phyloP scores from a whole-genome alignment of 2,329 filamentous ascomycete species.

The Sarocladiaceae sp. region DNA sequence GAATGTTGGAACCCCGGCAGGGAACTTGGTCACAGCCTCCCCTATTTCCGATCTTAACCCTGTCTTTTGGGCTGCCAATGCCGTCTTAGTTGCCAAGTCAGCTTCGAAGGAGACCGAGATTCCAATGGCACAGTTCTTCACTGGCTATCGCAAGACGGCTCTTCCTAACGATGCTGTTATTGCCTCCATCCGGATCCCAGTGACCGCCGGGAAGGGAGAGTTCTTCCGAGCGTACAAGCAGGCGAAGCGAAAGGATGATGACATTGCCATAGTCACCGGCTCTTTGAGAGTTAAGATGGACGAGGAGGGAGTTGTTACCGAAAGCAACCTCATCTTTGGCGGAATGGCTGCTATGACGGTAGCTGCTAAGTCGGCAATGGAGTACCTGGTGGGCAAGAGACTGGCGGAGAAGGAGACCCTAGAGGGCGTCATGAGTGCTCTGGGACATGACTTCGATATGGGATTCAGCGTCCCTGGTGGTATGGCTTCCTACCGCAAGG shows the following conservation, averaged over 20 bases:
- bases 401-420: slow-evolving; percentile 77
- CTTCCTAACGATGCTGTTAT: slow-evolving; percentile 78
- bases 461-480: slow-evolving; percentile 88
- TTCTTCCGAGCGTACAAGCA: slow-evolving; percentile 91
- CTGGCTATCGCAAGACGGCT: slow-evolving; percentile 80
- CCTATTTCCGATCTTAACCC: slow-evolving; percentile 97
- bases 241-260: slow-evolving; percentile 93
- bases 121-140: slow-evolving; percentile 91
- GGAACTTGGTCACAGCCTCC: slow-evolving; percentile 88
- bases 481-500: slow-evolving; percentile 94
- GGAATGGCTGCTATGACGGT: slow-evolving; percentile 92
- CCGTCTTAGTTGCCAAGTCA: slow-evolving; percentile 74
- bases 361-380: slow-evolving; percentile 71
- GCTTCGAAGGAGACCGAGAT: slow-evolving; percentile 68
- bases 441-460: slow-evolving; percentile 87
- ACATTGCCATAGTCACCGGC: slow-evolving; percentile 94
- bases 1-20: slow-evolving; percentile 94
- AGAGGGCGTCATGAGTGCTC: slow-evolving; percentile 80
- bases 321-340: slow-evolving; percentile 79
- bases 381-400: slow-evolving; percentile 68
- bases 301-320: slow-evolving; percentile 62
- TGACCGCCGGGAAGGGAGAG: slow-evolving; percentile 68
- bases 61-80: slow-evolving; percentile 81
- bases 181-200: slow-evolving; percentile 76
- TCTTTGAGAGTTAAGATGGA: slow-evolving; percentile 71